A percentile compares a stretch with the other conserved stretches of the same genome.
These are phyloP conservation scores for Colletotrichum sp. DNA, from an alignment of 2,329 filamentous ascomycete species.

Conservation along the genomic window DNA sequence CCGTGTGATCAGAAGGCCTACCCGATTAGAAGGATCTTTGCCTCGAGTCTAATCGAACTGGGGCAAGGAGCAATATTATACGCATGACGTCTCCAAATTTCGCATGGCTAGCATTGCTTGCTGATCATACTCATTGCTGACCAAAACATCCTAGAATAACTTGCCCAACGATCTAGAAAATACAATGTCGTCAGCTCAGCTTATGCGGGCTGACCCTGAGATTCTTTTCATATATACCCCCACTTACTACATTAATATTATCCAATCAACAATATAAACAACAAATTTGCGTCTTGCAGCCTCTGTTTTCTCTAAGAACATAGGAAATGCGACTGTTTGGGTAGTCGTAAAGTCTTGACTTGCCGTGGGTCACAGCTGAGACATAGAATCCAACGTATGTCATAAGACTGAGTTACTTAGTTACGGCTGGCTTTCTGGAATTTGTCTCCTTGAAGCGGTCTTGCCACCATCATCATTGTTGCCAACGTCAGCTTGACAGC, in stretches of 20 bases:
- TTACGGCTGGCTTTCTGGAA: background rate
- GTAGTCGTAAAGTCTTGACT: background rate
- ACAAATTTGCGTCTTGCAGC: background rate
- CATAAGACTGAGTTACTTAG: accelerated
- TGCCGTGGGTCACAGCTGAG: background rate
- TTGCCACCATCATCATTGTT: accelerated
- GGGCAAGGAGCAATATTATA: accelerated
- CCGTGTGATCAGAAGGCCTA: background rate
- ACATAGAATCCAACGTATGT: background rate
- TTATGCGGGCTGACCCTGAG: background rate
- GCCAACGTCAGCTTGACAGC: background rate
- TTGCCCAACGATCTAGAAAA: background rate
- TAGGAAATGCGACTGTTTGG: background rate
- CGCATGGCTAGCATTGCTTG: accelerated
- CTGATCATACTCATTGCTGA: background rate
- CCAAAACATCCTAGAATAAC: accelerated
- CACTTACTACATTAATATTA: too few relatives aligned
- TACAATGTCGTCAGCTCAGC: background rate
- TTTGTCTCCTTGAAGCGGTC: accelerated
- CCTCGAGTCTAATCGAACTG: accelerated
- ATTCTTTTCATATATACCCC: too few relatives aligned
- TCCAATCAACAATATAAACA: too few relatives aligned
- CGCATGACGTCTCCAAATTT: accelerated
- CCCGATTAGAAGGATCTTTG: accelerated
- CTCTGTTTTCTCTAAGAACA: accelerated